Percentiles rank a stretch among this genome's conserved stretches.
Conservation (phyloP, 495 filamentous ascomycete genomes). For the Hypoxylon intermedium region DNA sequence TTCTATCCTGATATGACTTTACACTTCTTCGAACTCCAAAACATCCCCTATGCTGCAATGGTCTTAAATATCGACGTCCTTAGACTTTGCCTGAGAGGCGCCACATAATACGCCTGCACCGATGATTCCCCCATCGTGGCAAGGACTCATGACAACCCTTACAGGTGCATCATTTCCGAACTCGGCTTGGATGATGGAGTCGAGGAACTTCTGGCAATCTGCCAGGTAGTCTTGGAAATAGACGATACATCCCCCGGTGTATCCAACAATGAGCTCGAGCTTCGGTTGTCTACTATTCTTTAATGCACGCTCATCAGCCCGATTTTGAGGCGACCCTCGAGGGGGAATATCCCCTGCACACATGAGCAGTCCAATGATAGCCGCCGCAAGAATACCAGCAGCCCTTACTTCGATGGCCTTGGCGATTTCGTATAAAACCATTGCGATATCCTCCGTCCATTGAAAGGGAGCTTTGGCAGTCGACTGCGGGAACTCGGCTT, state of each 20-base stretch:
- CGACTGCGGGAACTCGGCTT: conserved; percentile 60
- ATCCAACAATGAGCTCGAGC: conserved; percentile 75
- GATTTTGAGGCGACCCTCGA: conserved; percentile 15
- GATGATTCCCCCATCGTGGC: conserved; percentile 77
- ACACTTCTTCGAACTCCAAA: conserved; percentile 31
- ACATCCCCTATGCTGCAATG: conserved; percentile 17
- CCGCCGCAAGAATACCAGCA: conserved; percentile 74
- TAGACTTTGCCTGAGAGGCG: conserved; percentile 38
- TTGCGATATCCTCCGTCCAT: conserved; percentile 66
- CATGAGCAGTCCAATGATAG: conserved; percentile 70
- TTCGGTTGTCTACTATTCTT: conserved; percentile 8
- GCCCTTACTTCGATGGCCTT: conserved; percentile 71
- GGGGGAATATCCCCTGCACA: conserved; percentile 68
- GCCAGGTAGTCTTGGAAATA: conserved; percentile 76
- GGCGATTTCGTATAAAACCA: conserved; percentile 66
- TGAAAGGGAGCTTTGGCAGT: conserved; percentile 53
- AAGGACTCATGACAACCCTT: conserved; percentile 69
- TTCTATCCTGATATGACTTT: conserved; percentile 14
- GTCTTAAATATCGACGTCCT: conserved; percentile 23
- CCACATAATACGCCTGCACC: conserved; percentile 72
- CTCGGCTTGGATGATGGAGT: conserved; percentile 66
- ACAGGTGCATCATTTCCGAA: conserved; percentile 62
- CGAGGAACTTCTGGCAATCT: conserved; percentile 71
- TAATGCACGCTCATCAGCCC: conserved; percentile 4
- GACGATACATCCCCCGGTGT: conserved; percentile 79